These are phyloP conservation scores for Isatis tinctoria DNA, from an alignment of 345 rosid species.

Conservation along the genomic window DNA sequence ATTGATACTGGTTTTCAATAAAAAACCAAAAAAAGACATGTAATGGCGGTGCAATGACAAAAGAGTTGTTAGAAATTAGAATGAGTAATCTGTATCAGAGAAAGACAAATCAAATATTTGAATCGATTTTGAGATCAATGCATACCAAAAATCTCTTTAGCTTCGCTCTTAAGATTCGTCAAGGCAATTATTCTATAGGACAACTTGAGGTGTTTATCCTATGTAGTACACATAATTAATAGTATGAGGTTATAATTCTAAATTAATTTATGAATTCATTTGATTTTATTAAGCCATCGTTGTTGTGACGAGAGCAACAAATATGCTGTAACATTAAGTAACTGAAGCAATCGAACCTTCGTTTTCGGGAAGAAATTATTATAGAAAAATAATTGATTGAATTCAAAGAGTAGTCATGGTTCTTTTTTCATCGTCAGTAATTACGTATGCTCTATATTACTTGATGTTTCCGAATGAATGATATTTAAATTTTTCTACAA, in stretches of 20 bases:
- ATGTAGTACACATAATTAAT: not conserved
- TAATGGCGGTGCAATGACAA: not conserved
- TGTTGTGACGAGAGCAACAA: not conserved
- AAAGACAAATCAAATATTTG: not conserved
- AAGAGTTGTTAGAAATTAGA: not conserved
- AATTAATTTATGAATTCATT: not conserved
- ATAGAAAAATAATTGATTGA: not conserved
- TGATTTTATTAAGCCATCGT: not conserved
- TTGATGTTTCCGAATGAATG: not conserved
- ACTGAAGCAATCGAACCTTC: constrained; percentile 5
- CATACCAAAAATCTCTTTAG: not conserved
- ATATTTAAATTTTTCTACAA: not conserved
- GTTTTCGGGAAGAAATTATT: not conserved
- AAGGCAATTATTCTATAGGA: not conserved
- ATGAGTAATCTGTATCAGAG: not conserved
- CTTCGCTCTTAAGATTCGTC: constrained; percentile 3
- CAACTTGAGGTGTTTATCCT: not conserved
- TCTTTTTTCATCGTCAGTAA: not conserved
- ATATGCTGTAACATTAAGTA: not conserved
- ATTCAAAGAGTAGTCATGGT: constrained; percentile 1
- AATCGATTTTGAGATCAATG: not conserved
- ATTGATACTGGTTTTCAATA: not conserved
- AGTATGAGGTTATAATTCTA: not conserved
- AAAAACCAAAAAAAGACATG: not conserved
- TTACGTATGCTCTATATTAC: not conserved